A percentile compares a stretch with the other conserved stretches of the same genome.
Evolutionary conservation across 768 basidiomycete genomes (phyloP).

Genomic region (Gloeopeniophorella convolvens): DNA sequence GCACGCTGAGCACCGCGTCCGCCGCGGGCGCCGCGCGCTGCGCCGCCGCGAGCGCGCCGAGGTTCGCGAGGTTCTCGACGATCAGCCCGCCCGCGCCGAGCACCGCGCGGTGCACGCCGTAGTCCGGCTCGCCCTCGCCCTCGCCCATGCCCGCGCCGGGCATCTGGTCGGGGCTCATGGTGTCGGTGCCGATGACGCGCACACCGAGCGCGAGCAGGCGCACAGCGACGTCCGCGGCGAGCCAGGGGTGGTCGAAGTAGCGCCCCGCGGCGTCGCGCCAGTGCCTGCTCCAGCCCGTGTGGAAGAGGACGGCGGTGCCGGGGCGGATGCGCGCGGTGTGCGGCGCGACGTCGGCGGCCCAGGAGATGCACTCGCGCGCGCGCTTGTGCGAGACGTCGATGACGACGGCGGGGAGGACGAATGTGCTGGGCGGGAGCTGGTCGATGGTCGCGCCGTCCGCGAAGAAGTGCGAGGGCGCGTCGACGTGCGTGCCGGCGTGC

Average conservation of each 20-base stretch:
- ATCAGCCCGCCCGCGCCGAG: constrained; percentile 24
- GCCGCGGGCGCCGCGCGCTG: constrained; percentile 1
- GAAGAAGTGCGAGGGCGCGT: constrained; percentile 28
- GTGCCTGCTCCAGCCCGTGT: constrained; percentile 26
- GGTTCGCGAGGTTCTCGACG: constrained; percentile 26
- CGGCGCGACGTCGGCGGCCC: constrained; percentile 21
- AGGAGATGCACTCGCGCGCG: constrained; percentile 21
- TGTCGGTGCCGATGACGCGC: constrained; percentile 24
- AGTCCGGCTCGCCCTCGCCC: constrained; percentile 9
- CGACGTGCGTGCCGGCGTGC: constrained; percentile 28
- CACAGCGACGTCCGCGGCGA: constrained; percentile 23
- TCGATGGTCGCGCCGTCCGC: constrained; percentile 22
- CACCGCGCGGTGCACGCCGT: constrained; percentile 22
- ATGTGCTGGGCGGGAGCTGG: constrained; percentile 22
- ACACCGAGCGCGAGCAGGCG: constrained; percentile 23
- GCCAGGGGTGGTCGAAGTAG: constrained; percentile 27
- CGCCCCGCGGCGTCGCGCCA: constrained; percentile 14
- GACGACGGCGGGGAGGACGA: constrained; percentile 24
- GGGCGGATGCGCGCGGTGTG: constrained; percentile 15
- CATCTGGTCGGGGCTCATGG: constrained; percentile 25
- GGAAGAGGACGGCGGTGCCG: constrained; percentile 23
- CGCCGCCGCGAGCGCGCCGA: constrained; percentile 18
- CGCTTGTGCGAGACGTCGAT: constrained; percentile 23
- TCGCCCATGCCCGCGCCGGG: not conserved
- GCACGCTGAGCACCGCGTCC: constrained; percentile 20